Evolutionary conservation across 768 basidiomycete genomes (phyloP), one percentile per base, ranked within the genome.

Genomic region (Auricularia auricula-judae): DNA sequence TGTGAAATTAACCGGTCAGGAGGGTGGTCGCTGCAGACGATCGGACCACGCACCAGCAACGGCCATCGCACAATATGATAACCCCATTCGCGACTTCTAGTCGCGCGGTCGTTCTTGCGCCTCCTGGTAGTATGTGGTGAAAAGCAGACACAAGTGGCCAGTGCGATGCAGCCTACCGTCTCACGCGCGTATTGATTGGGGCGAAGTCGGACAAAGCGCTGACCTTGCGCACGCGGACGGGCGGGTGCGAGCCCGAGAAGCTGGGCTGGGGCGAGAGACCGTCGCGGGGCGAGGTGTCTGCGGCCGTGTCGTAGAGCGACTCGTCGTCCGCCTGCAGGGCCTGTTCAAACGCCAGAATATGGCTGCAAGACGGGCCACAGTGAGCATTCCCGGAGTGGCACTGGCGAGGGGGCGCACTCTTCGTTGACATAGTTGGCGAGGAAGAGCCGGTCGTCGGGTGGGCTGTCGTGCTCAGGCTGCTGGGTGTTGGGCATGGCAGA

Each of bases 51-150:
- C 68, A 93, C 91, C 68, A 97, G 77, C 35, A 96, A 75, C 1
- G 94, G 93, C 93, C 93, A 95, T 65, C 93, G 81, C 23, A 94
- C 77, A 33, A 95, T 74, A 47, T 93, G 77, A 71, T 85, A 95
- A 39, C 88, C 73, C 80, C 84, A 86, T 64, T 93, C 93, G 86
- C 65, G 78, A 77, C 53, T 76, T 79, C 21, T 71, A 23, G 23
- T 34, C 29, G 5, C 56, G 58, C 43, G 64, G 58, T 61, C 58
- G 35, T 33, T 18, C 67, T 66, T 59, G 23, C 56, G 56, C 18
- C 56, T 59, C 23, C 23, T 51, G 3, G 47, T 7, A 35, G 8
- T 33, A 29, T 29, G 21, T 51, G 5, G 16, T 5, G 5, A 8
- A 3, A 1, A 51, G 47, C 21, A 16, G 16, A 3, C 5, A 51